phyloP scores from a whole-genome alignment of 495 filamentous ascomycete genomes.

The Cetradonia linearis region DNA sequence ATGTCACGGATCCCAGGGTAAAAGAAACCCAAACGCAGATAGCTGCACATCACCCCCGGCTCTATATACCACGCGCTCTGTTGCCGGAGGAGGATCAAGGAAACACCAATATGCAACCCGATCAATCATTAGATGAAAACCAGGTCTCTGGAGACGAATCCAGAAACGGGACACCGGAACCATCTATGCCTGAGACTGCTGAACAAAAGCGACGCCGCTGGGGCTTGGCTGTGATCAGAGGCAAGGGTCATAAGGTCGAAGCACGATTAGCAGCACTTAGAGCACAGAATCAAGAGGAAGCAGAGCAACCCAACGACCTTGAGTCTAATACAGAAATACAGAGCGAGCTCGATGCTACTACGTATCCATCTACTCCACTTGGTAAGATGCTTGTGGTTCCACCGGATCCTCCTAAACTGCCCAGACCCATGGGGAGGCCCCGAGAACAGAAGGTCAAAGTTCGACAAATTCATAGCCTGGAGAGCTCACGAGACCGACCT shows the following conservation, averaged over 20 bases:
- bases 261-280: conserved; percentile 9
- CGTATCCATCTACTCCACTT: background rate
- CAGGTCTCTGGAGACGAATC: background rate
- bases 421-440: background rate
- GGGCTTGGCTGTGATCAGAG: background rate
- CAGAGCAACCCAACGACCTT: background rate
- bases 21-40: conserved; percentile 44
- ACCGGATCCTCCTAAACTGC: background rate
- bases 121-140: background rate
- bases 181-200: background rate
- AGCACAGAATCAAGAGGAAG: background rate
- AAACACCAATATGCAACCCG: background rate
- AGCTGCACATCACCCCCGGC: conserved; percentile 28
- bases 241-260: background rate
- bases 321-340: background rate
- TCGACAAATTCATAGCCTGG: conserved; percentile 1
- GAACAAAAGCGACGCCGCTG: background rate
- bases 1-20: conserved; percentile 42
- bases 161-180: background rate
- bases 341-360: background rate
- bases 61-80: conserved; percentile 3
- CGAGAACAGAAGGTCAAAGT: background rate
- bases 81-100: background rate
- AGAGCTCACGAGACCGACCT: background rate
- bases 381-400: background rate